Percentiles rank a stretch among this genome's conserved stretches.
These are phyloP conservation scores for Penicillium palitans DNA, from an alignment of 2,329 filamentous ascomycete genomes.

Conservation along the genomic window DNA sequence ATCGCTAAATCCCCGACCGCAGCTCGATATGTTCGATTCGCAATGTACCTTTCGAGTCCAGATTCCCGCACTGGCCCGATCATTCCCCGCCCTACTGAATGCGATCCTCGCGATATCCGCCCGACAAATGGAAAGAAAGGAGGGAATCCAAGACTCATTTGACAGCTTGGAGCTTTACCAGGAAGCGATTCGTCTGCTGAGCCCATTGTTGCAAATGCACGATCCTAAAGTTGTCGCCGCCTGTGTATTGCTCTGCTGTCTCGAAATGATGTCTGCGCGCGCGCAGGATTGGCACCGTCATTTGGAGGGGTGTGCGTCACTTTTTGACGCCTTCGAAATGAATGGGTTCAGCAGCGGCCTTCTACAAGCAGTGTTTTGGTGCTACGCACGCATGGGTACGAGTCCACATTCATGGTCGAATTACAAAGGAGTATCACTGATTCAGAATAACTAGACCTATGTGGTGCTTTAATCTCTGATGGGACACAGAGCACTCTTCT, in stretches of 20 bases:
- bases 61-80: slow-evolving; percentile 52
- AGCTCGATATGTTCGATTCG: slow-evolving; percentile 60
- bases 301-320: slow-evolving; percentile 56
- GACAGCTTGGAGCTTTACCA: slow-evolving; percentile 57
- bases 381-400: slow-evolving; percentile 57
- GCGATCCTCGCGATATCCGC: slow-evolving; percentile 57
- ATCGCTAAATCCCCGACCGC: slow-evolving; percentile 2
- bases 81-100: slow-evolving; percentile 49
- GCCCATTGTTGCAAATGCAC: slow-evolving; percentile 50
- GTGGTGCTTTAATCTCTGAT: too few relatives aligned
- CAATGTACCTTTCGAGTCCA: slow-evolving; percentile 55
- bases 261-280: slow-evolving; percentile 55
- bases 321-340: slow-evolving; percentile 54
- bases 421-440: background rate
- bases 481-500: too few relatives aligned
- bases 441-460: too few relatives aligned
- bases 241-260: slow-evolving; percentile 55
- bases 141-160: slow-evolving; percentile 45
- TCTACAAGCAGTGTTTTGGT: slow-evolving; percentile 59
- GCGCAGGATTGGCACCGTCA: slow-evolving; percentile 57
- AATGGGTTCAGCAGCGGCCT: slow-evolving; percentile 54
- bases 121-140: slow-evolving; percentile 55
- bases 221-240: slow-evolving; percentile 54
- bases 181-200: slow-evolving; percentile 52
- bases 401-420: background rate